These are phyloP conservation scores for Kodamaea suecica DNA, from an alignment of 1,139 yeast species.

Conservation along the genomic window DNA sequence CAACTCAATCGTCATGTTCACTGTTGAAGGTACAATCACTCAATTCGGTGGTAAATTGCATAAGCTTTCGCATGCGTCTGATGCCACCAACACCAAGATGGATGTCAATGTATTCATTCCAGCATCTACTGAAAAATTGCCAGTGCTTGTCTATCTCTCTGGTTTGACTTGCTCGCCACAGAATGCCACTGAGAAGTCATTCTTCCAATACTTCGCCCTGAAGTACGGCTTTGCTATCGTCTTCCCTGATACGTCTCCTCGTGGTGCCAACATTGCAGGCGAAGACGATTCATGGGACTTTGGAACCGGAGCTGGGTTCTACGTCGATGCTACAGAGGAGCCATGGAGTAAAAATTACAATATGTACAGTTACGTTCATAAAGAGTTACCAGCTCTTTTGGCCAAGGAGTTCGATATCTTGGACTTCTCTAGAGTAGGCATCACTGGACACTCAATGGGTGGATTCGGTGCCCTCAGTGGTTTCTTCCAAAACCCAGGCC, in stretches of 20 bases:
- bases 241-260: conserved; percentile 95
- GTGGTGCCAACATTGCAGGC: conserved; percentile 82
- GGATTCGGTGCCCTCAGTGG: conserved; percentile 90
- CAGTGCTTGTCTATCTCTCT: conserved; percentile 76
- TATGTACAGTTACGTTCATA: conserved; percentile 81
- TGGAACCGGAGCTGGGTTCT: conserved; percentile 95
- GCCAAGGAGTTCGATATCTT: conserved; percentile 46
- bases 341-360: conserved; percentile 73
- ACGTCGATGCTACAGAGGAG: conserved; percentile 73
- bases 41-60: conserved; percentile 74
- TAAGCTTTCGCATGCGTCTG: conserved; percentile 74
- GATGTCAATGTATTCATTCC: conserved; percentile 83
- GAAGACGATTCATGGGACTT: conserved; percentile 86
- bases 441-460: conserved; percentile 98
- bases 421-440: conserved; percentile 59
- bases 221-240: conserved; percentile 83
- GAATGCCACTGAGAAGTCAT: conserved; percentile 94
- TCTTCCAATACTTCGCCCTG: conserved; percentile 76
- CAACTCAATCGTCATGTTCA: conserved; percentile 2
- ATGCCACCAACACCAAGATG: conserved; percentile 67
- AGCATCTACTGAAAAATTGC: conserved; percentile 40
- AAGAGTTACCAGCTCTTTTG: conserved; percentile 62
- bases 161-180: conserved; percentile 94
- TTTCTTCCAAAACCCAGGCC: conserved; percentile 68
- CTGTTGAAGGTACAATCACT: conserved; percentile 47